These are phyloP conservation scores for Calonectria naviculata DNA, from an alignment of 2,329 filamentous ascomycete genomes.

Conservation along the genomic window DNA sequence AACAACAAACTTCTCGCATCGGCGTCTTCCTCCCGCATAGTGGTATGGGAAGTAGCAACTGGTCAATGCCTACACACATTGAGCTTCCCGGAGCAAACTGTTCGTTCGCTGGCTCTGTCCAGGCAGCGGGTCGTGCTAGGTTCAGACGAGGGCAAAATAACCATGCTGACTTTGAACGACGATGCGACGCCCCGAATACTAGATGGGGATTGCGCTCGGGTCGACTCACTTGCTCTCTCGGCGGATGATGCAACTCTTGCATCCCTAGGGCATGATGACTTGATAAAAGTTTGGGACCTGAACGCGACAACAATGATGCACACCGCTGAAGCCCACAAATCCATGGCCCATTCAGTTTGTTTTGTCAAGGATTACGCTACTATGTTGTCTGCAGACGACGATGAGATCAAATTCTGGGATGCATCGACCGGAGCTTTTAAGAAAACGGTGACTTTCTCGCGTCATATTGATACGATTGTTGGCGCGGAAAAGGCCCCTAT, in stretches of 20 bases:
- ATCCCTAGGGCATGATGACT: not conserved
- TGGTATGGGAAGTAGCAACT: not conserved
- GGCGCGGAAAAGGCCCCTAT: not conserved
- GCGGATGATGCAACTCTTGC: not conserved
- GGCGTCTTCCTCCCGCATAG: not conserved
- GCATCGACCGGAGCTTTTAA: not conserved
- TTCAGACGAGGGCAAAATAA: not conserved
- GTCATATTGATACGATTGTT: not conserved
- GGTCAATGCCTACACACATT: not conserved
- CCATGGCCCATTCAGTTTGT: not conserved
- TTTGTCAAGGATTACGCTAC: not conserved
- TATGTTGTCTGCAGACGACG: not conserved
- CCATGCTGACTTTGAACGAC: not conserved
- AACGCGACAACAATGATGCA: not conserved
- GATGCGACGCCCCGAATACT: not conserved
- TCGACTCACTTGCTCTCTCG: not conserved
- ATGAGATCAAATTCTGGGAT: not conserved
- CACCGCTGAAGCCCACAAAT: not conserved
- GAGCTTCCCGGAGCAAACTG: not conserved
- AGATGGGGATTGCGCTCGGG: not conserved
- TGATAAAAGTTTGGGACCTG: not conserved
- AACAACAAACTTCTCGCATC: not conserved
- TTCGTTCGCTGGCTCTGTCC: not conserved
- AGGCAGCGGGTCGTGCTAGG: not conserved
- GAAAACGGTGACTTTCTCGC: not conserved